A percentile compares a stretch with the other conserved stretches of the same genome.
These are phyloP conservation scores for Atractiella rhizophila DNA, from an alignment of 768 basidiomycete genomes.

Conservation along the genomic window DNA sequence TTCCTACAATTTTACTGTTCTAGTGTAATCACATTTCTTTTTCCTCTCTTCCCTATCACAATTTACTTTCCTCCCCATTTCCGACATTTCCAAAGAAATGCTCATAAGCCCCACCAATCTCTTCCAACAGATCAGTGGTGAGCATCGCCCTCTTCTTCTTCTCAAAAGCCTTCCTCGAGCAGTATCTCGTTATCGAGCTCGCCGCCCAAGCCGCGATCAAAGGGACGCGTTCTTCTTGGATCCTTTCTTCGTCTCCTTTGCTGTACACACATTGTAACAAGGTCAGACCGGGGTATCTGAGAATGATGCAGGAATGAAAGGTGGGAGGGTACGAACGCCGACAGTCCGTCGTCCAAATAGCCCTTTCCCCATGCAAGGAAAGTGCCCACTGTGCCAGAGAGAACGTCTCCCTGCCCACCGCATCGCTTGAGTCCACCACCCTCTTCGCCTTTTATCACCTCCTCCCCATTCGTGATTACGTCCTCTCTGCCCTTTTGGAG, in stretches of 20 bases:
- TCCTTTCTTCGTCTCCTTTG: slow-evolving; percentile 18
- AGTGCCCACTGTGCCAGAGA: slow-evolving; percentile 65
- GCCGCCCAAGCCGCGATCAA: slow-evolving; percentile 62
- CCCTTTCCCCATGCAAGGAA: slow-evolving; percentile 88
- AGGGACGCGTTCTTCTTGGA: slow-evolving; percentile 31
- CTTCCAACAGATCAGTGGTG: slow-evolving; percentile 44
- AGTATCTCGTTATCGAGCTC: slow-evolving; percentile 64
- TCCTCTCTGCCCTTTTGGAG: slow-evolving; percentile 67
- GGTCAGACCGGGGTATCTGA: neutral
- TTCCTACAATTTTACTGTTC: too few species aligned
- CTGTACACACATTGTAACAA: neutral
- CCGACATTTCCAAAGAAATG: slow-evolving; percentile 37
- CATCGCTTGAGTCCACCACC: slow-evolving; percentile 71
- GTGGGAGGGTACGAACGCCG: slow-evolving; percentile 28
- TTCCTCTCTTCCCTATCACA: neutral
- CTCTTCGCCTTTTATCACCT: slow-evolving; percentile 39
- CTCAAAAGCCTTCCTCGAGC: slow-evolving; percentile 48
- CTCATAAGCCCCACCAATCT: slow-evolving; percentile 39
- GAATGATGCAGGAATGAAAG: slow-evolving; percentile 15
- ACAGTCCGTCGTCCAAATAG: slow-evolving; percentile 61
- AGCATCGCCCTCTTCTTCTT: slow-evolving; percentile 55
- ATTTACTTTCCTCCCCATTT: neutral
- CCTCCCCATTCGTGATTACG: slow-evolving; percentile 44
- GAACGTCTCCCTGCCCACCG: slow-evolving; percentile 86
- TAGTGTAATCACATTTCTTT: too few species aligned